These are phyloP conservation scores for Leccinum insigne DNA, from an alignment of 1,284 basidiomycete species.

Conservation along the genomic window DNA sequence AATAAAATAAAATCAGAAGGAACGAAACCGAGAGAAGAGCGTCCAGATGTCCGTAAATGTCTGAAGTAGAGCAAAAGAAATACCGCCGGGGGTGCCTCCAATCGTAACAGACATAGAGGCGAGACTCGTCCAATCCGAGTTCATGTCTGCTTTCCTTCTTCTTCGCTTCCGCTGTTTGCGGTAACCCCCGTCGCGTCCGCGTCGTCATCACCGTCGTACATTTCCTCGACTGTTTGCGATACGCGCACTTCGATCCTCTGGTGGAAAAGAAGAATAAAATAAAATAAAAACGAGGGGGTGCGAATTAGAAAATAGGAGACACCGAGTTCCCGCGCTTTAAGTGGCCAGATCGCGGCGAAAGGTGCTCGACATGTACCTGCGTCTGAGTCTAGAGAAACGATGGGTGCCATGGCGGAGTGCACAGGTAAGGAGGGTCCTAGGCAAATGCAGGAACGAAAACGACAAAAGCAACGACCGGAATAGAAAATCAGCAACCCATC, in stretches of 20 bases:
- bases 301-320: not conserved
- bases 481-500: not conserved
- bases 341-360: not conserved
- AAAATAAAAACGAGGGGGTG: not conserved
- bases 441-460: not conserved
- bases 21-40: not conserved
- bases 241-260: not conserved
- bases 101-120: not conserved
- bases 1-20: not conserved
- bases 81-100: not conserved
- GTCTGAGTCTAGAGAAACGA: not conserved
- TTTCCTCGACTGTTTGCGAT: not conserved
- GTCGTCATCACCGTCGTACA: not conserved
- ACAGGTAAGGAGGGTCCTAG: not conserved
- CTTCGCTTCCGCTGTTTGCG: not conserved
- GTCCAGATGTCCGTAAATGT: not conserved
- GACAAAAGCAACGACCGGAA: not conserved
- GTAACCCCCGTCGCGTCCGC: not conserved
- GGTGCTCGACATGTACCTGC: not conserved
- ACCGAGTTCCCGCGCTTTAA: slow-evolving; percentile 9
- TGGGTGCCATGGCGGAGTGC: not conserved
- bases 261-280: not conserved
- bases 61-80: not conserved
- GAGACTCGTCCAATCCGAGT: not conserved
- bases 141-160: not conserved